phyloP scores from a whole-genome alignment of 169 alveolate species.

The Plasmodium cynomolgi region DNA sequence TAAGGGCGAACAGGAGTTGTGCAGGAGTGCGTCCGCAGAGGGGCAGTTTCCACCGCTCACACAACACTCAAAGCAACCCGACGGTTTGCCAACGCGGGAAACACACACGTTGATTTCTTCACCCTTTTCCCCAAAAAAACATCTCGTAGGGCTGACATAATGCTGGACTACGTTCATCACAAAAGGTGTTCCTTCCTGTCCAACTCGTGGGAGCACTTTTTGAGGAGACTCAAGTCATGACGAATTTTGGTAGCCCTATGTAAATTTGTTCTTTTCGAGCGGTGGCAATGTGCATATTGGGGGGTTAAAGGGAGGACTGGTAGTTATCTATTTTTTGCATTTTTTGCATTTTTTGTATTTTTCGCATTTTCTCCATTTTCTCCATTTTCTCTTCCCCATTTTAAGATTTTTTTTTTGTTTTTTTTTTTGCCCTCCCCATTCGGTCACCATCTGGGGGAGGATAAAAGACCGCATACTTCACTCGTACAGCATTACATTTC shows the following conservation, averaged over 20 bases:
- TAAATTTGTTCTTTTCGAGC: neutral
- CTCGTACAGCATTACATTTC: neutral
- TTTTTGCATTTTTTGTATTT: neutral
- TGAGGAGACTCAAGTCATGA: constrained; percentile 50
- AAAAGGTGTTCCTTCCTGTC: constrained; percentile 74
- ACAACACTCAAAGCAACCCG: neutral
- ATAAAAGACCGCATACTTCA: neutral
- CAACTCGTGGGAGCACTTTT: constrained; percentile 44
- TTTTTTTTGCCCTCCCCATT: neutral
- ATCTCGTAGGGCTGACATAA: constrained; percentile 67
- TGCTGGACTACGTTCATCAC: constrained; percentile 75
- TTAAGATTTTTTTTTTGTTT: neutral
- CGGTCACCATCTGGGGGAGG: neutral
- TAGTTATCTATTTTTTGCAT: neutral
- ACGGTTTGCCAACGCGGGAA: neutral
- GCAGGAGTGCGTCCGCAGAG: neutral
- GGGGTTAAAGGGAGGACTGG: neutral
- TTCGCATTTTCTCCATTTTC: too few species aligned
- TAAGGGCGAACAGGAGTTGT: neutral
- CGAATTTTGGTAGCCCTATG: neutral
- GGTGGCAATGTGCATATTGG: neutral
- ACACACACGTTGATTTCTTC: neutral
- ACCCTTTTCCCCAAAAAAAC: neutral
- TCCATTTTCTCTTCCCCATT: neutral
- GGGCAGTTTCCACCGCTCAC: neutral